Base-by-base conservation (phyloP, 306 rosid species). In the Ceratonia siliqua region DNA sequence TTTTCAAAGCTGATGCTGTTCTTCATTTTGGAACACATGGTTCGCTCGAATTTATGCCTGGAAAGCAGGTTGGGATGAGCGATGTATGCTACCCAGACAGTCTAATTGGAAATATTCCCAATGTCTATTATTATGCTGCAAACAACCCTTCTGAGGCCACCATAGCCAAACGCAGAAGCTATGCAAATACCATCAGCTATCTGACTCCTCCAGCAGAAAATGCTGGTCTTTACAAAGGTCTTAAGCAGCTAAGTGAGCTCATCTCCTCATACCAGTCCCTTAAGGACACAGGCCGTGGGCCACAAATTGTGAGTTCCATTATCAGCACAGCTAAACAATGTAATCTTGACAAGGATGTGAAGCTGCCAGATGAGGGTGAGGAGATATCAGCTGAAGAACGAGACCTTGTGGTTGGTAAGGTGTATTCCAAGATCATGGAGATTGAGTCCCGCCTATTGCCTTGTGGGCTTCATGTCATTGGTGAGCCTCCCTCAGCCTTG, bases 21-120 rank as follows among this genome's bases (percentile, higher is more conserved):
- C 97, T 94, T 79, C 99, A 94, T 80, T 94, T 94, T 50, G 99
- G 99, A 21, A 94, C 98, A 67, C 99, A 94, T 17, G 97, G 97
- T 53, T 94, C 99, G 10, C 99, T 94, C 35, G 99, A 95, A 78
- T 95, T 95, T 89, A 95, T 92, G 98, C 99, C 99, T 32, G 98
- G 99, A 64, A 95, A 95, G 76, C 98, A 95, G 86, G 99, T 95
- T 6, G 99, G 99, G 45, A 95, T 95, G 99, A 95, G 99, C 85
- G 99, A 95, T 77, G 99, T 67, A 5, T 95, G 99, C 39, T 95
- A 71, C 79, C 99, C 98, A 0, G 99, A 95, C 82, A 92, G 97
- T 81, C 88, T 95, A 65, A 95, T 95, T 28, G 99, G 98, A 46
- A 92, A 92, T 78, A 89, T 95, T 59, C 99, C 99, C 35, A 95